A percentile compares a stretch with the other conserved stretches of the same genome.
phyloP scores from a whole-genome alignment of 2,329 filamentous ascomycete species.

The Penicillium olsonii region DNA sequence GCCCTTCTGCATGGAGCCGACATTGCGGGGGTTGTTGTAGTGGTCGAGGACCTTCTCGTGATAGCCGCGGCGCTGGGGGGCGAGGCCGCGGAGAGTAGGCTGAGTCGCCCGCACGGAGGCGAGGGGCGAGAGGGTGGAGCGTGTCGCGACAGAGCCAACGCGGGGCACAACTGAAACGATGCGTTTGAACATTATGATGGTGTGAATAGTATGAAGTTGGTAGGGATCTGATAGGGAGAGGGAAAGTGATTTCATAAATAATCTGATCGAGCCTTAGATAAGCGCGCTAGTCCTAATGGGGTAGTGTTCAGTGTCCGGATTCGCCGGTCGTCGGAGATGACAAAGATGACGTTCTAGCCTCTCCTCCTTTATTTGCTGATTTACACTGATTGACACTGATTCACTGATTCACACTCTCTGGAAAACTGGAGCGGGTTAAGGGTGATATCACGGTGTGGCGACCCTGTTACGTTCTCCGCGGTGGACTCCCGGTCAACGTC shows the following conservation, averaged over 20 bases:
- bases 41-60: conserved; percentile 79
- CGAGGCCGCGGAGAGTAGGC: conserved; percentile 42
- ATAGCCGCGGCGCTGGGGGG: conserved; percentile 52
- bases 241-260: conserved; percentile 29
- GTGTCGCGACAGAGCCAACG: conserved; percentile 52
- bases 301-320: conserved; percentile 15
- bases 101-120: conserved; percentile 41
- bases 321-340: conserved; percentile 27
- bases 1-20: conserved; percentile 76
- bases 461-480: conserved; percentile 16
- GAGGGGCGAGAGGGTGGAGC: conserved; percentile 51
- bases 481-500: conserved; percentile 16
- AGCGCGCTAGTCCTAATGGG: conserved; percentile 19
- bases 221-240: conserved; percentile 23
- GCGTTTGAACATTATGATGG: conserved; percentile 58
- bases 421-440: not conserved
- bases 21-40: conserved; percentile 77
- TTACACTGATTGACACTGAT: too few relatives aligned
- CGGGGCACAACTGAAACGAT: conserved; percentile 56
- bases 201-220: conserved; percentile 12
- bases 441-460: conserved; percentile 24
- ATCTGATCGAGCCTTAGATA: conserved; percentile 26
- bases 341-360: conserved; percentile 9
- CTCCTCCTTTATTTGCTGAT: not conserved
- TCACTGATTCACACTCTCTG: not conserved